A percentile compares a stretch with the other conserved stretches of the same genome.
phyloP scores from a whole-genome alignment of 257 asterid genomes.

The Fraxinus excelsior region DNA sequence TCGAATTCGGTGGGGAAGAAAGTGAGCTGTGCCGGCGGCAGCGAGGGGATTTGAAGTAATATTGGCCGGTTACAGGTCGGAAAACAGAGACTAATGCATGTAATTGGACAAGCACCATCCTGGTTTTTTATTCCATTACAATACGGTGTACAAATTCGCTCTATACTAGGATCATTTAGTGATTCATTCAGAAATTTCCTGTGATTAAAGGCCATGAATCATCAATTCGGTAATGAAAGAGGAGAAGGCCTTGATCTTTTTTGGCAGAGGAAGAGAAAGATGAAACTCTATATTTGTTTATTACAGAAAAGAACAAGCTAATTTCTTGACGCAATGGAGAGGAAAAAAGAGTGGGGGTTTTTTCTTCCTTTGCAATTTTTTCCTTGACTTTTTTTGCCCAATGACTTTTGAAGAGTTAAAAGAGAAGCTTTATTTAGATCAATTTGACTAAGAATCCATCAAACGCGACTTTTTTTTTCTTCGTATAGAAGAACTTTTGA shows the following conservation, averaged over 20 bases:
- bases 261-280: slow-evolving; percentile 6
- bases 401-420: too few relatives aligned
- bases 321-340: slow-evolving; percentile 30
- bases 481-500: too few relatives aligned
- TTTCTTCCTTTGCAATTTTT: neutral
- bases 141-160: slow-evolving; percentile 6
- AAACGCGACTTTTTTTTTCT: too few relatives aligned
- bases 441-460: too few relatives aligned
- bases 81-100: slow-evolving; percentile 33
- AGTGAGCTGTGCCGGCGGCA: slow-evolving; percentile 8
- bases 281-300: slow-evolving; percentile 14
- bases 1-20: neutral
- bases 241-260: neutral
- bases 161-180: neutral
- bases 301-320: neutral
- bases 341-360: neutral
- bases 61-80: slow-evolving; percentile 16
- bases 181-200: slow-evolving; percentile 40
- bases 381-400: slow-evolving; percentile 38
- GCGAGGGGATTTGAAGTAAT: slow-evolving; percentile 14
- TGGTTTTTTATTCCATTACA: slow-evolving; percentile 21
- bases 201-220: slow-evolving; percentile 45
- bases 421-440: too few relatives aligned
- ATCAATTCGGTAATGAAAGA: neutral
- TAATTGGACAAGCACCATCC: slow-evolving; percentile 26